Conservation (phyloP, 352 stramenopile genomes). For the Phytopythium kandeliae region DNA sequence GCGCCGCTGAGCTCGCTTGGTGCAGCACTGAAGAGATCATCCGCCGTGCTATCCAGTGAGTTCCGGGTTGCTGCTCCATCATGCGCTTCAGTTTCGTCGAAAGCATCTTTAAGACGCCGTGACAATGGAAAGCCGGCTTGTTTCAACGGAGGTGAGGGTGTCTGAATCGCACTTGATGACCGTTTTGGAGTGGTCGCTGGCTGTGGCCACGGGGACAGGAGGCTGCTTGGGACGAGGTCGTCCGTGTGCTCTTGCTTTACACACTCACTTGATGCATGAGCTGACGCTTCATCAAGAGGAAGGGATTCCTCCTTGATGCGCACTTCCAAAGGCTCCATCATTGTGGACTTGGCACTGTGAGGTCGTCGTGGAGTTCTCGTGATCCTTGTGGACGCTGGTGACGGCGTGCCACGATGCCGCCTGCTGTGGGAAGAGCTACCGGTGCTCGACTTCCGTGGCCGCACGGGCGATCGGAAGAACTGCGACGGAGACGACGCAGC, state of each 20-base stretch:
- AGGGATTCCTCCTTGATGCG: neutral
- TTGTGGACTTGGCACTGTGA: conserved; percentile 1
- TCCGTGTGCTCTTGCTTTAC: conserved; percentile 7
- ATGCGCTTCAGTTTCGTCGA: conserved; percentile 17
- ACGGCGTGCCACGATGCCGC: neutral
- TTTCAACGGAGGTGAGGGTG: conserved; percentile 23
- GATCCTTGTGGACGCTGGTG: neutral
- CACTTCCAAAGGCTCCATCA: conserved; percentile 1
- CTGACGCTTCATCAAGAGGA: neutral
- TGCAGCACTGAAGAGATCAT: conserved; percentile 30
- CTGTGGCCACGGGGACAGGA: conserved; percentile 1
- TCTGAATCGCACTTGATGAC: conserved; percentile 3
- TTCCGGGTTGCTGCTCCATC: conserved; percentile 5
- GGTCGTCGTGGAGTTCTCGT: neutral
- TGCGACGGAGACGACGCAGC: conserved; percentile 47
- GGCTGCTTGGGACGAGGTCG: neutral
- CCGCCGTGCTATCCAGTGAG: conserved; percentile 14
- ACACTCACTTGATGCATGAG: neutral
- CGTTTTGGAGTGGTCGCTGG: conserved; percentile 7
- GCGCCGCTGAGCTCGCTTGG: conserved; percentile 27
- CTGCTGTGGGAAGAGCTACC: conserved; percentile 1
- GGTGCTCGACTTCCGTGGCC: conserved; percentile 5
- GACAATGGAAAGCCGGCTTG: conserved; percentile 18
- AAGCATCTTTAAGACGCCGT: conserved; percentile 25
- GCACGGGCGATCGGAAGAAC: conserved; percentile 71